Evolutionary conservation across 176 grass and related monocot species (phyloP), one percentile per base, ranked within the genome.

Genomic region (Bromus sterilis): DNA sequence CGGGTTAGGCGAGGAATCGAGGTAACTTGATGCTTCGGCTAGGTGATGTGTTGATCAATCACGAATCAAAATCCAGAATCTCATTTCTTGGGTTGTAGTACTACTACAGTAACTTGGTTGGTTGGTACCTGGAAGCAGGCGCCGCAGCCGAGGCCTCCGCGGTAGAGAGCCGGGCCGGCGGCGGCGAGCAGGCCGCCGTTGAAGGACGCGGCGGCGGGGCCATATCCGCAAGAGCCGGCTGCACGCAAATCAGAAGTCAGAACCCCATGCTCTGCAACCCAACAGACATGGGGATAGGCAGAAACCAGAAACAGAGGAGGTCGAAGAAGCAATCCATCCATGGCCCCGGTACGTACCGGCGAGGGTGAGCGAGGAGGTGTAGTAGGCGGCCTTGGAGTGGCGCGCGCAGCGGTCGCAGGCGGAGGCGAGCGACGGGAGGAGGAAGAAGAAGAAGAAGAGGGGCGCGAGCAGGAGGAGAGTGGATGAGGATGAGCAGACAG

Each of bases 171-270:
- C 29, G 81, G 83, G 49, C 90, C 76, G 24, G 84, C 90, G 4
- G 95, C 90, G 32, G 80, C 95, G 46, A 89, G 37, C 70, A 85
- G 84, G 20, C 81, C 89, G 32, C 69, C 84, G 82, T 77, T 80
- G 41, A 93, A 76, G 78, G 71, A 65, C 32, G 86, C 62, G 34
- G 92, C 92, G 59, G 90, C 86, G 29, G 90, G 37, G 57, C 95
- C 92, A 40, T 93, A 98, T 21, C 95, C 92, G 66, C 95, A 98
- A 15, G 95, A 91, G 24, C 92, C 92, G 69, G 78, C 95, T 98
- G 77, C 24, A 40, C 12, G n/a, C 36, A 74, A 11, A 1, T 69
- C 66, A 41, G 11, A 58, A 78, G 2, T 1, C 66, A 41, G 2
- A 35, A 78, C 33, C 58, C 64, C 3, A 2, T 49, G 0, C 39